These are phyloP conservation scores for Turnera subulata DNA, from an alignment of 345 rosid genomes.

Conservation along the genomic window DNA sequence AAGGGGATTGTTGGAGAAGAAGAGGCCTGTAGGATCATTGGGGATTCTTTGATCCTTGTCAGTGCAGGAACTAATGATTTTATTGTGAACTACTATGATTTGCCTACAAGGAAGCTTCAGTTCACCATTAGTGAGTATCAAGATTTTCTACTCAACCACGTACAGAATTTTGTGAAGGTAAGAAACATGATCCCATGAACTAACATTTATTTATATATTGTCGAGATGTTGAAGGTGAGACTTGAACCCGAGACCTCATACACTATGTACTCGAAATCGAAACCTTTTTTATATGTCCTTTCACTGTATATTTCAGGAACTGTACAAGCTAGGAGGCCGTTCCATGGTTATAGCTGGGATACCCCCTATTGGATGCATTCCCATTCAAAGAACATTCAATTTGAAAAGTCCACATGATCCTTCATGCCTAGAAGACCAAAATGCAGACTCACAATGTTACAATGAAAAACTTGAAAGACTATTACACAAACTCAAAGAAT, in stretches of 20 bases:
- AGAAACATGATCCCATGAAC: too few species aligned
- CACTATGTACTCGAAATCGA: too few species aligned
- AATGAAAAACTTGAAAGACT: constrained; percentile 41
- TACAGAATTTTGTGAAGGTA: constrained; percentile 41
- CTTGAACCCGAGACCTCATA: too few species aligned
- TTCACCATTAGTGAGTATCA: constrained; percentile 38
- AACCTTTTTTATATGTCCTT: too few species aligned
- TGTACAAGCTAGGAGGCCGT: constrained; percentile 48
- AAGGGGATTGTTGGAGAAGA: constrained; percentile 45
- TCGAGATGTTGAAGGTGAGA: too few species aligned
- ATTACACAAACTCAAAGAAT: constrained; percentile 26
- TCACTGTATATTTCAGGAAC: constrained; percentile 43
- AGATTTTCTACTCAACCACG: constrained; percentile 32
- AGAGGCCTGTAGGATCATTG: constrained; percentile 32
- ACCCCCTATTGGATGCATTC: constrained; percentile 65
- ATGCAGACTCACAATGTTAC: constrained; percentile 37
- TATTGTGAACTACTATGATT: constrained; percentile 49
- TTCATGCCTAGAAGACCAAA: constrained; percentile 45
- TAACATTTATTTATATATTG: too few species aligned
- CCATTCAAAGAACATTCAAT: constrained; percentile 41
- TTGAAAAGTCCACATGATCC: constrained; percentile 7
- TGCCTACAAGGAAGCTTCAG: constrained; percentile 30
- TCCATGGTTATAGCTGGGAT: constrained; percentile 45
- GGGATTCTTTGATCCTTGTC: constrained; percentile 35
- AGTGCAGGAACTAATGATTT: constrained; percentile 59